These are phyloP conservation scores for Cyclostephanos tholiformis DNA, from an alignment of 108 stramenopile species.

Conservation along the genomic window DNA sequence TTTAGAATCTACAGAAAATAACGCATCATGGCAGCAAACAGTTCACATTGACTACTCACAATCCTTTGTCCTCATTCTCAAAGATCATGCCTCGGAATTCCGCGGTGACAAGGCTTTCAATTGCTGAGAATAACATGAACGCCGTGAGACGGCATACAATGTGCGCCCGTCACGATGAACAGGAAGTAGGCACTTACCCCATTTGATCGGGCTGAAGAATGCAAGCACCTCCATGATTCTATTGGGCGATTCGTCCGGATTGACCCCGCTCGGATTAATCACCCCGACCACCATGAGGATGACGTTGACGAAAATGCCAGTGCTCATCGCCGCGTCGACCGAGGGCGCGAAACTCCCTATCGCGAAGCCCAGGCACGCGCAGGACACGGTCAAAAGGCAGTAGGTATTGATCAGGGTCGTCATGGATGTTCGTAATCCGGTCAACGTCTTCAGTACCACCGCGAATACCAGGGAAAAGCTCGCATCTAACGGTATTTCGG, in stretches of 20 bases:
- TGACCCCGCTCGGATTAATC: conserved; percentile 87
- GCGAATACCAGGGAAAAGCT: conserved; percentile 71
- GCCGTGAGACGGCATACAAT: background rate
- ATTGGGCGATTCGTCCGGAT: conserved; percentile 51
- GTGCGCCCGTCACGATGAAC: background rate
- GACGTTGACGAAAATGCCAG: conserved; percentile 55
- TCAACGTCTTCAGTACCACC: conserved; percentile 55
- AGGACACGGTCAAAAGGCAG: conserved; percentile 72
- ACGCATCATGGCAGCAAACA: background rate
- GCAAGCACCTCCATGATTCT: conserved; percentile 54
- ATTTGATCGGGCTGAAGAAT: conserved; percentile 67
- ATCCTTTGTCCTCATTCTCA: conserved; percentile 38
- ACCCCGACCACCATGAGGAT: conserved; percentile 73
- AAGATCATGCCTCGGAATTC: conserved; percentile 83
- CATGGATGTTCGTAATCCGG: conserved; percentile 68
- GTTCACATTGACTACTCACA: conserved; percentile 11
- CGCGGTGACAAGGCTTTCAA: conserved; percentile 73
- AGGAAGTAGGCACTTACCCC: conserved; percentile 27
- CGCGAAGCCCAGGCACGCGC: conserved; percentile 81
- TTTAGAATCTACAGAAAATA: background rate
- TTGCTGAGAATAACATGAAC: conserved; percentile 19
- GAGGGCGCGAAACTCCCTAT: conserved; percentile 68
- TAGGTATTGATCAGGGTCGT: conserved; percentile 63
- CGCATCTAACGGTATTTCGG: conserved; percentile 81
- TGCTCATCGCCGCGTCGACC: conserved; percentile 67